These are phyloP conservation scores for Pseudogymnoascus sp. DNA, from an alignment of 2,329 filamentous ascomycete genomes.

Conservation along the genomic window DNA sequence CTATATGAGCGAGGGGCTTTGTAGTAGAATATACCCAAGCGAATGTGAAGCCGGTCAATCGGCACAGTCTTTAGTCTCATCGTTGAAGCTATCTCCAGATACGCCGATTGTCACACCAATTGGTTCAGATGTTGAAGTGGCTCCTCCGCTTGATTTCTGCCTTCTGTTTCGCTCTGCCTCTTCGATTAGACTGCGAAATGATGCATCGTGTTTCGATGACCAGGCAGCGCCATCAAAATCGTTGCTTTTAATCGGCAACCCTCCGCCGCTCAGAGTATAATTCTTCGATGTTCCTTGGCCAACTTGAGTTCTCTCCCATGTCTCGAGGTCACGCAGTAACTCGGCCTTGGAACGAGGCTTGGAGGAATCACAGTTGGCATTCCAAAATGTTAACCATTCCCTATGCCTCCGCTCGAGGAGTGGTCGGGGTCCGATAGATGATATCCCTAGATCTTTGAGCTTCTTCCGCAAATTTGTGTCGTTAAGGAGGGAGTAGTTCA, in stretches of 20 bases:
- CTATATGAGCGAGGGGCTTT: background rate
- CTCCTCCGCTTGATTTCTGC: constrained; percentile 27
- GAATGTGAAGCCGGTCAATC: background rate
- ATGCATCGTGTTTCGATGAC: constrained; percentile 61
- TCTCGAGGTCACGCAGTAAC: constrained; percentile 68
- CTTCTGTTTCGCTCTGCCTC: constrained; percentile 51
- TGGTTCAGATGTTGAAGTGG: background rate
- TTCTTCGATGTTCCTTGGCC: constrained; percentile 41
- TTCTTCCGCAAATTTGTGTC: constrained; percentile 73
- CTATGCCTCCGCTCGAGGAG: constrained; percentile 73
- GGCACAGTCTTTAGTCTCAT: background rate
- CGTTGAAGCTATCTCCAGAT: background rate
- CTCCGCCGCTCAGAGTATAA: constrained; percentile 29
- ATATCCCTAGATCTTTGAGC: constrained; percentile 70
- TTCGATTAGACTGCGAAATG: constrained; percentile 74
- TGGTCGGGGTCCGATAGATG: constrained; percentile 56
- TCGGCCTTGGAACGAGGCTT: constrained; percentile 62
- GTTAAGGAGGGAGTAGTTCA: constrained; percentile 84
- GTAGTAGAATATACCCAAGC: background rate
- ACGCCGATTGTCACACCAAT: background rate
- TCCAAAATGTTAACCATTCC: constrained; percentile 94
- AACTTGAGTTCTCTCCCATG: constrained; percentile 81
- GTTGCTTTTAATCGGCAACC: constrained; percentile 64
- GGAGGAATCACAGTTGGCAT: constrained; percentile 87
- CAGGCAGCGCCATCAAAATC: constrained; percentile 78